Evolutionary conservation across 2,329 filamentous ascomycete species (phyloP).

Genomic region (Tolypocladium tropicale): DNA sequence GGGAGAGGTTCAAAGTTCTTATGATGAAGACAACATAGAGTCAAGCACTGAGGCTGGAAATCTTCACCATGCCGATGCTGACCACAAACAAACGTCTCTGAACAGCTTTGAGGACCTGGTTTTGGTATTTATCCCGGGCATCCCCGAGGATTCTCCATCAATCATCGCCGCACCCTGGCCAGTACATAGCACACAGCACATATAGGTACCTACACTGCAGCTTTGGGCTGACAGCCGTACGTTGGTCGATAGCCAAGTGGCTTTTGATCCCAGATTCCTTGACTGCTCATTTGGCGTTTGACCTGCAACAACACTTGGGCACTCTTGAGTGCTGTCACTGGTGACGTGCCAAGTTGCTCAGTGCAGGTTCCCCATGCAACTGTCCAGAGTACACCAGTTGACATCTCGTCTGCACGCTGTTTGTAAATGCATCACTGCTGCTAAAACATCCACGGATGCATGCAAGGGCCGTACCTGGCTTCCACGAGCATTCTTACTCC

Average conservation of each 20-base stretch:
- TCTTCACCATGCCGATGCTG: constrained; percentile 20
- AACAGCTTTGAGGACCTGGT: constrained; percentile 5
- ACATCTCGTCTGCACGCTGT: background rate
- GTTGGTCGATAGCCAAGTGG: background rate
- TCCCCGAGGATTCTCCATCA: background rate
- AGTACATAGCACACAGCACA: background rate
- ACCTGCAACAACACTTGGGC: background rate
- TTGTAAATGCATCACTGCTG: background rate
- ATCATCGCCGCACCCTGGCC: background rate
- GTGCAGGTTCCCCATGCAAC: too few species aligned
- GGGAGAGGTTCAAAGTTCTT: constrained; percentile 48
- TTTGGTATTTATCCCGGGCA: background rate
- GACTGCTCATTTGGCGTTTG: too few species aligned
- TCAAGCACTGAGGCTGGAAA: constrained; percentile 80
- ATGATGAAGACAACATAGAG: constrained; percentile 97
- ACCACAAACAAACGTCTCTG: constrained; percentile 21
- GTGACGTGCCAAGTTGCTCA: background rate
- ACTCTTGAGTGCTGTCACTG: too few species aligned
- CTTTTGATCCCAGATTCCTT: background rate
- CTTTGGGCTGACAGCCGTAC: background rate
- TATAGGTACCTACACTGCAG: too few species aligned
- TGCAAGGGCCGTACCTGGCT: background rate
- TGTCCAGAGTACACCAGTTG: background rate
- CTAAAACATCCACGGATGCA: too few species aligned
- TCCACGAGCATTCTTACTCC: too few species aligned